Conservation (phyloP, 2,329 filamentous ascomycete species). For the Podosphaera fusca region DNA sequence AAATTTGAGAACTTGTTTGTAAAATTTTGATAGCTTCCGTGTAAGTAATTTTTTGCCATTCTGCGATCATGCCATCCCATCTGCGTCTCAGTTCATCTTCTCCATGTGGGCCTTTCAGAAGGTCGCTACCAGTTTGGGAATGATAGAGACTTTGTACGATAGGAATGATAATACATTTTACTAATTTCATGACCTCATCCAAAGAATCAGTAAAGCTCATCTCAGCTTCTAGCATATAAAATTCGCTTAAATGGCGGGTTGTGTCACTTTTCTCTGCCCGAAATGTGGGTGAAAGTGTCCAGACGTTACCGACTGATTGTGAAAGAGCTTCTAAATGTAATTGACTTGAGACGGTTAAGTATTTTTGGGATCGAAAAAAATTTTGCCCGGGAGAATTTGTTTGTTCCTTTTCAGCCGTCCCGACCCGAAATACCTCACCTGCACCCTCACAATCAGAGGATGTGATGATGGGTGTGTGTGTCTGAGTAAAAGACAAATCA, state of each 20-base stretch:
- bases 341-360: slow-evolving; percentile 85
- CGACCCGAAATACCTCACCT: slow-evolving; percentile 70
- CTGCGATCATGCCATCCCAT: slow-evolving; percentile 43
- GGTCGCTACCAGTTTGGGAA: slow-evolving; percentile 30
- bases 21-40: slow-evolving; percentile 51
- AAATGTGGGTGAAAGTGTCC: slow-evolving; percentile 85
- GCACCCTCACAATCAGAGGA: slow-evolving; percentile 95
- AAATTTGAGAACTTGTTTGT: slow-evolving; percentile 31
- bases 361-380: slow-evolving; percentile 78
- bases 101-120: slow-evolving; percentile 14
- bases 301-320: slow-evolving; percentile 72
- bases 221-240: slow-evolving; percentile 96
- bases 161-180: slow-evolving; percentile 19
- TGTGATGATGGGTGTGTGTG: slow-evolving; percentile 82
- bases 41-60: slow-evolving; percentile 71
- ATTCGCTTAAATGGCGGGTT: slow-evolving; percentile 80
- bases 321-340: slow-evolving; percentile 83
- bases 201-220: slow-evolving; percentile 54
- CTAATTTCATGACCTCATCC: slow-evolving; percentile 47
- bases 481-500: slow-evolving; percentile 48
- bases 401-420: slow-evolving; percentile 4
- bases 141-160: neutral
- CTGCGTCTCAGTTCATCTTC: slow-evolving; percentile 32
- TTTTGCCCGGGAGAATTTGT: slow-evolving; percentile 9
- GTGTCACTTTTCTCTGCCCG: slow-evolving; percentile 87